These are phyloP conservation scores for Leccinum truebloodii DNA, from an alignment of 768 basidiomycete species.

Conservation along the genomic window DNA sequence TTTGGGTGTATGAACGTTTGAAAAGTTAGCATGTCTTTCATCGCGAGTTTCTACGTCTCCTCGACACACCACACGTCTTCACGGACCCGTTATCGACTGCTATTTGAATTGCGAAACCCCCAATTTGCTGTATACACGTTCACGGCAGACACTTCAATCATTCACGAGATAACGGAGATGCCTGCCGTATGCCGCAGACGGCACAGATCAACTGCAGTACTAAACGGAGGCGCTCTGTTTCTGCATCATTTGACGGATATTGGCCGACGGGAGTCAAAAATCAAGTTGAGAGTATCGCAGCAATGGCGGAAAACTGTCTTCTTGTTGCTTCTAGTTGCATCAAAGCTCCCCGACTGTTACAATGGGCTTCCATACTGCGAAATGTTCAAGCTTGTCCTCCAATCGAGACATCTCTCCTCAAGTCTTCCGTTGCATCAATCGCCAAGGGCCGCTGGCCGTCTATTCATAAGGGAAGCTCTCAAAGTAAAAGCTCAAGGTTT, in stretches of 20 bases:
- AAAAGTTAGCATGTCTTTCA: slow-evolving; percentile 50
- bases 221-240: slow-evolving; percentile 45
- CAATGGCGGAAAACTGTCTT: not conserved
- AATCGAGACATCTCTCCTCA: slow-evolving; percentile 35
- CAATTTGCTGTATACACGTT: slow-evolving; percentile 49
- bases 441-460: slow-evolving; percentile 43
- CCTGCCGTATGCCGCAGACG: slow-evolving; percentile 64
- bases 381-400: slow-evolving; percentile 28
- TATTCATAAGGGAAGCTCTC: slow-evolving; percentile 39
- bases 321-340: not conserved
- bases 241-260: slow-evolving; percentile 5
- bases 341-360: slow-evolving; percentile 39
- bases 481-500: slow-evolving; percentile 44
- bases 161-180: slow-evolving; percentile 65
- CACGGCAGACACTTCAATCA: slow-evolving; percentile 77
- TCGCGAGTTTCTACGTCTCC: slow-evolving; percentile 44
- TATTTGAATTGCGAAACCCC: slow-evolving; percentile 48
- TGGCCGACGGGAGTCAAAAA: slow-evolving; percentile 1
- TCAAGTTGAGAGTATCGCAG: too few relatives aligned
- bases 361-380: slow-evolving; percentile 32
- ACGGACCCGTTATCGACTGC: slow-evolving; percentile 50
- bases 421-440: slow-evolving; percentile 35
- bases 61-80: slow-evolving; percentile 80
- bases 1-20: slow-evolving; percentile 83
- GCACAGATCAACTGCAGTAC: slow-evolving; percentile 60